Conservation (phyloP, 2,329 filamentous ascomycete species). For the Triangularia setosa region DNA sequence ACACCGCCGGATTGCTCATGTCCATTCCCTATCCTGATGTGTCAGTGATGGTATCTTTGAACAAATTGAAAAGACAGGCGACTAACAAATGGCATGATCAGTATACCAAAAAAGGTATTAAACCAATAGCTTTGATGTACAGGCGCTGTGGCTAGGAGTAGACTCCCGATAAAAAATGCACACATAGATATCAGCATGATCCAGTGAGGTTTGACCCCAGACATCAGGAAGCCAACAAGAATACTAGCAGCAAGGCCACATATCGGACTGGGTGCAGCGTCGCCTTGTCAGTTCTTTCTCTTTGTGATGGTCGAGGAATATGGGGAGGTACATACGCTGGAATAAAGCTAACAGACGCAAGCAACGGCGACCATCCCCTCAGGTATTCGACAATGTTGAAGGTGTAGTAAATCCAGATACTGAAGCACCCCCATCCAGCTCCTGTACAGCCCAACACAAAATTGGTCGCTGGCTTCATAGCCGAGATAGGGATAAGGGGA, state of each 20-base stretch:
- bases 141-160: slow-evolving; percentile 46
- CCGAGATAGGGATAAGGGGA: slow-evolving; percentile 50
- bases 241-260: slow-evolving; percentile 44
- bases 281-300: not conserved
- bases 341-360: slow-evolving; percentile 42
- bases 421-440: slow-evolving; percentile 41
- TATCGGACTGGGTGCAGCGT: slow-evolving; percentile 31
- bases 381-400: slow-evolving; percentile 36
- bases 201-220: slow-evolving; percentile 35
- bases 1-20: slow-evolving; percentile 57
- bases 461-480: slow-evolving; percentile 41
- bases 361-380: slow-evolving; percentile 39
- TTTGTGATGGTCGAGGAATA: not conserved
- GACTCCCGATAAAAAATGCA: slow-evolving; percentile 41
- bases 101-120: slow-evolving; percentile 54
- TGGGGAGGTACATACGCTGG: slow-evolving; percentile 29
- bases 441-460: slow-evolving; percentile 48
- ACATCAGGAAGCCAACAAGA: slow-evolving; percentile 40
- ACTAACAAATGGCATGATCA: slow-evolving; percentile 53
- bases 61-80: not conserved
- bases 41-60: not conserved
- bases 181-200: slow-evolving; percentile 44
- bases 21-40: slow-evolving; percentile 47
- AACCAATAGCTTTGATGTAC: slow-evolving; percentile 60
- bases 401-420: slow-evolving; percentile 39